Evolutionary conservation across 805 yeast genomes (phyloP).

Genomic region (Zygotorulaspora danielsina): DNA sequence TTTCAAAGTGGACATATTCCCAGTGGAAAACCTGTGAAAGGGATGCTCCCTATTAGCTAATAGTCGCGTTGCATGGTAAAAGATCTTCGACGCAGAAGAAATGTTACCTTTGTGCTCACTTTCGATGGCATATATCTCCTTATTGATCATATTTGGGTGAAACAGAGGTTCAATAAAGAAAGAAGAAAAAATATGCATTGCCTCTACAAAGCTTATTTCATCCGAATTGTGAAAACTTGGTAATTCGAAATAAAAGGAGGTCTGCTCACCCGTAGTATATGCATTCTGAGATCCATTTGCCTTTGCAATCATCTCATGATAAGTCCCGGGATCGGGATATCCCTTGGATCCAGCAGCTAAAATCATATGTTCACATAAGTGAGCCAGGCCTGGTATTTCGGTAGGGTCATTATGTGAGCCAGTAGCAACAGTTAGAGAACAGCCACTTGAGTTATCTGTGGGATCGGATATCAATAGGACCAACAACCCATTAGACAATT

Average conservation of each 20-base stretch:
- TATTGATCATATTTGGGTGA: slow-evolving; percentile 37
- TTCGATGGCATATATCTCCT: slow-evolving; percentile 58
- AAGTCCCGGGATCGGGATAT: slow-evolving; percentile 46
- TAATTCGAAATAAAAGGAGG: slow-evolving; percentile 59
- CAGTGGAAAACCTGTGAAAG: slow-evolving; percentile 63
- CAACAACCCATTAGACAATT: slow-evolving; percentile 64
- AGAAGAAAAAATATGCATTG: slow-evolving; percentile 48
- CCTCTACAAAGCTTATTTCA: slow-evolving; percentile 42
- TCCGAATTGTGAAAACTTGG: slow-evolving; percentile 40
- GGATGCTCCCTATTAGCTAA: slow-evolving; percentile 47
- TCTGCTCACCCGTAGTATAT: slow-evolving; percentile 61
- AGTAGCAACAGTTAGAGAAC: slow-evolving; percentile 68
- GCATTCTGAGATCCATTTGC: slow-evolving; percentile 64
- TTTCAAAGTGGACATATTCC: slow-evolving; percentile 49
- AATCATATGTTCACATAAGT: slow-evolving; percentile 77
- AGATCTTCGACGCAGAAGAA: slow-evolving; percentile 40
- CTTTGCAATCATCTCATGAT: slow-evolving; percentile 41
- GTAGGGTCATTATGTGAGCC: slow-evolving; percentile 81
- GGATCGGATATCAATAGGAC: slow-evolving; percentile 75
- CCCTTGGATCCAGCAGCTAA: slow-evolving; percentile 50
- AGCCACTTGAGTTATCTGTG: slow-evolving; percentile 55
- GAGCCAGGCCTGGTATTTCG: slow-evolving; percentile 76
- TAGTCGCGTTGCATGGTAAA: slow-evolving; percentile 56
- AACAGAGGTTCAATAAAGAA: slow-evolving; percentile 52
- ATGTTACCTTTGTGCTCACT: slow-evolving; percentile 63